Base-by-base conservation (phyloP, 2,329 filamentous ascomycete species). In the Pseudocercospora fijiensis region DNA sequence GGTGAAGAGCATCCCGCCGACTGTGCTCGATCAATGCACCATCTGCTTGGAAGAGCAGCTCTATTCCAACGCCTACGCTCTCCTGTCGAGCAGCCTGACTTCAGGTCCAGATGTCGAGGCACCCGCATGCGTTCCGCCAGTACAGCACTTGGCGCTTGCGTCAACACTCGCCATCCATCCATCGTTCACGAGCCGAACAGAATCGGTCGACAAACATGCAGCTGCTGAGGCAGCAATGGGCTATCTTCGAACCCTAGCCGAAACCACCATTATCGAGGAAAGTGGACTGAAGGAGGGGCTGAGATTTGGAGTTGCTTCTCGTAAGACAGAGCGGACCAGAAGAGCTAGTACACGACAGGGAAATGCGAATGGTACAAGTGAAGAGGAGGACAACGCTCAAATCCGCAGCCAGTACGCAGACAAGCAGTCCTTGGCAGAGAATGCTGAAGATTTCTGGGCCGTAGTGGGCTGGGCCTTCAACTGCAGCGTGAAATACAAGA, bases 391-490 rank as follows among this genome's bases (percentile, higher is more conserved):
- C 10, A 83, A 85, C 2, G 80, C 81, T 0, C 84, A 79, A 9
- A 78, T 92, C 37, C 80, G 82, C 47, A 82, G 85, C 6, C 81
- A 83, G 9, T 81, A 92, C 62, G 88, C 88, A 1, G 84, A 85
- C 57, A 80, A 84, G 13, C 83, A 86, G 49, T 88, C 89, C 28
- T 67, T 97, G 1, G 96, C 90, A 86, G 80, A 79, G 16, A 84
- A 86, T n/a, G 90, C 89, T 0, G 87, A 90, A 65, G 91, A 96
- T 73, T 96, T 98, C 72, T 99, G 95, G 92, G 85, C 88, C 47
- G 85, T 91, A 0, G 84, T 95, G 0, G 95, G 94, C 3, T 98
- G 95, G 95, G 90, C 91, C 0, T 92, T 98, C 76, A 95, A 94
- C 74, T 98, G 94, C 78, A 93, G 91, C 58, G 84, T 90, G 1